phyloP scores from a whole-genome alignment of 306 rosid genomes.

The Prunus dulcis region DNA sequence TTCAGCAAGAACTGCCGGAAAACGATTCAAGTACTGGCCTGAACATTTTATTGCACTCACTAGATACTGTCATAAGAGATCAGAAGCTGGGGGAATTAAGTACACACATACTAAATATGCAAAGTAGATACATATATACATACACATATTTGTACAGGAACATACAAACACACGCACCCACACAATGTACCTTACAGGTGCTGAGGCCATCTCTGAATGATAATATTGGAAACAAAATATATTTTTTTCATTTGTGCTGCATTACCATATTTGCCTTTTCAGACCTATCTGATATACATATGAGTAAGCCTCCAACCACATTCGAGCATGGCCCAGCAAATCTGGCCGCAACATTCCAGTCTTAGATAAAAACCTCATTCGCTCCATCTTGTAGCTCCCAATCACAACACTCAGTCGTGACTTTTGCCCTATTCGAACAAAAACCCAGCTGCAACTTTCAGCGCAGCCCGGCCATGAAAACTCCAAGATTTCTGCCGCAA shows the following conservation, averaged over 20 bases:
- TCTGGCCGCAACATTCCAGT: no score
- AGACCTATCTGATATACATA: not conserved
- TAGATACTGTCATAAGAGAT: conserved; percentile 9
- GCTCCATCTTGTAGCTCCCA: no score
- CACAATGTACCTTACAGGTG: not conserved
- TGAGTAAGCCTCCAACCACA: no score
- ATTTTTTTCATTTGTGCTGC: not conserved
- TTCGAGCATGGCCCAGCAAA: no score
- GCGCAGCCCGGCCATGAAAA: no score
- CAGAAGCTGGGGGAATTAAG: not conserved
- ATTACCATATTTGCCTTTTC: not conserved
- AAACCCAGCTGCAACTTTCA: no score
- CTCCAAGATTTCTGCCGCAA: no score
- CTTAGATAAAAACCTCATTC: no score
- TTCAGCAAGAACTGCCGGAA: conserved; percentile 59
- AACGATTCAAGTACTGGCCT: conserved; percentile 61
- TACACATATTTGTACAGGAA: not conserved
- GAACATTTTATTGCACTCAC: conserved; percentile 20
- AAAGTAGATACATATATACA: not conserved
- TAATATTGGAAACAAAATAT: not conserved
- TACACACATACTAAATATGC: not conserved
- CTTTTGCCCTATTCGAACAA: no score
- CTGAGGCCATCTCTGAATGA: not conserved
- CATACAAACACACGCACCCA: not conserved
- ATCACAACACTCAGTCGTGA: no score